A percentile compares a stretch with the other conserved stretches of the same genome.
phyloP scores from a whole-genome alignment of 768 basidiomycete genomes.

The Leccinum truebloodii region DNA sequence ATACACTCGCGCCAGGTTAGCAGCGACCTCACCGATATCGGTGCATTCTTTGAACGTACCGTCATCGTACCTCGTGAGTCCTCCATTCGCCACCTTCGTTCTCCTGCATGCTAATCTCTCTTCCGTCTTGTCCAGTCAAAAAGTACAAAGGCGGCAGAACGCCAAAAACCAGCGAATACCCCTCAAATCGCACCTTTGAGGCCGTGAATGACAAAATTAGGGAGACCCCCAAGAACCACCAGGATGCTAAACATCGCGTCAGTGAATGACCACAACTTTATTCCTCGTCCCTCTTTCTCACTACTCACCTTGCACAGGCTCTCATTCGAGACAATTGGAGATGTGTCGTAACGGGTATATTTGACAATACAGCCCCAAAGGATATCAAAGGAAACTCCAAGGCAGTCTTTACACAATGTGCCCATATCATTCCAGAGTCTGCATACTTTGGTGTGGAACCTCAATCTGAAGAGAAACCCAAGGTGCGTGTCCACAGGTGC shows the following conservation, averaged over 20 bases:
- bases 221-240: slow-evolving; percentile 3
- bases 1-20: slow-evolving; percentile 1
- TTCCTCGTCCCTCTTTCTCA: neutral
- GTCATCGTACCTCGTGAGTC: slow-evolving; percentile 10
- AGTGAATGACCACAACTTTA: neutral
- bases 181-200: slow-evolving; percentile 16
- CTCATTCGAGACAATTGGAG: slow-evolving; percentile 37
- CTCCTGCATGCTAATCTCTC: neutral
- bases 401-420: neutral
- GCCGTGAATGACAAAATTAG: neutral
- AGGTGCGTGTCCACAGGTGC: neutral
- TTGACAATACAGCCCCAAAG: slow-evolving; percentile 16
- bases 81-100: neutral
- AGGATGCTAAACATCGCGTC: slow-evolving; percentile 4
- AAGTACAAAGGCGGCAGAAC: slow-evolving; percentile 16
- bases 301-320: slow-evolving; percentile 26
- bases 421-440: slow-evolving; percentile 9
- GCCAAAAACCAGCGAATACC: slow-evolving; percentile 6
- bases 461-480: neutral
- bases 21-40: neutral
- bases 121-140: slow-evolving; percentile 12
- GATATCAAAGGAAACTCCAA: neutral
- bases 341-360: slow-evolving; percentile 34
- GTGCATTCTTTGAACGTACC: slow-evolving; percentile 5
- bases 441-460: slow-evolving; percentile 3